Percentiles rank a stretch among this genome's conserved stretches.
phyloP scores from a whole-genome alignment of 1,139 yeast genomes.

The Blastobotrys serpentis region DNA sequence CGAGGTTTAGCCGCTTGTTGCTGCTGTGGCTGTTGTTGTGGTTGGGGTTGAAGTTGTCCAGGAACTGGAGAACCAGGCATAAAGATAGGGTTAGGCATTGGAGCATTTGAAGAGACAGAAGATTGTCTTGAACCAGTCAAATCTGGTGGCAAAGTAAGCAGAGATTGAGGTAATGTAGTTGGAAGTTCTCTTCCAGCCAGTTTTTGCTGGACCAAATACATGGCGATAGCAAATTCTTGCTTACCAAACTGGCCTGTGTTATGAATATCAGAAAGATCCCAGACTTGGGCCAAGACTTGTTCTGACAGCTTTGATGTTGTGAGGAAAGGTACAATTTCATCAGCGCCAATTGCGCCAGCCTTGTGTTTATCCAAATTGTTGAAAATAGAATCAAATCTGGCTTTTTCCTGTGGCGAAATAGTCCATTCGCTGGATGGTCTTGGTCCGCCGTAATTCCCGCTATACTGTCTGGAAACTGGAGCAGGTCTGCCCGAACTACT shows the following conservation, averaged over 20 bases:
- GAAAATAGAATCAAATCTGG: conserved; percentile 77
- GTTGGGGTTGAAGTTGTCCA: conserved; percentile 6
- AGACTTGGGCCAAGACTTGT: conserved; percentile 79
- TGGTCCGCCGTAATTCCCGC: conserved; percentile 18
- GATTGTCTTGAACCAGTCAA: conserved; percentile 18
- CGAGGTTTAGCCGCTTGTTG: conserved; percentile 1
- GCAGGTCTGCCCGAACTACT: conserved; percentile 17
- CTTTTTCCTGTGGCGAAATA: conserved; percentile 65
- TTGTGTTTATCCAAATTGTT: conserved; percentile 68
- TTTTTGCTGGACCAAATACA: conserved; percentile 85
- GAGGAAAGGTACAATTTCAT: conserved; percentile 82
- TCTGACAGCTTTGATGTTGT: conserved; percentile 85
- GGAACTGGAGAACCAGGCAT: conserved; percentile 10
- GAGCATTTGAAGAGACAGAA: background rate
- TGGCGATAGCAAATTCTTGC: conserved; percentile 87
- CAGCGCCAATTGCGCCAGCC: conserved; percentile 60
- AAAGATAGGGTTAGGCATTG: conserved; percentile 7
- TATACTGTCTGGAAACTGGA: conserved; percentile 25
- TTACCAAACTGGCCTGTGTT: conserved; percentile 80
- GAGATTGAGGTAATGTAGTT: conserved; percentile 41
- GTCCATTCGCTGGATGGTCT: conserved; percentile 17
- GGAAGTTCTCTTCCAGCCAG: conserved; percentile 79
- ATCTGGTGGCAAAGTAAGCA: conserved; percentile 25
- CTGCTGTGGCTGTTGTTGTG: conserved; percentile 10
- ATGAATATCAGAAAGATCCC: conserved; percentile 93